These are phyloP conservation scores for Metschnikowia borealis DNA, from an alignment of 805 yeast species.

Conservation along the genomic window DNA sequence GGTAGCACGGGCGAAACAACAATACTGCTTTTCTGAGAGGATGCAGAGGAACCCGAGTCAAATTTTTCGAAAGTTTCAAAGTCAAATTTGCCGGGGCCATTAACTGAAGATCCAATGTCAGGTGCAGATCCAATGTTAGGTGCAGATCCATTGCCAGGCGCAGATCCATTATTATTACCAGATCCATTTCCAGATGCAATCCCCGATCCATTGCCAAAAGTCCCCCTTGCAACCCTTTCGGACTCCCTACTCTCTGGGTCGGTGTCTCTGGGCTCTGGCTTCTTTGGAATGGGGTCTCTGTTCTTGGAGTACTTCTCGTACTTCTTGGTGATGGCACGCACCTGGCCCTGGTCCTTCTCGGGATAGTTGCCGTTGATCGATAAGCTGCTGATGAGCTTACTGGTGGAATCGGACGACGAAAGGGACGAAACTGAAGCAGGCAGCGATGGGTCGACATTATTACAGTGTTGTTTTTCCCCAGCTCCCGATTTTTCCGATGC, in stretches of 20 bases:
- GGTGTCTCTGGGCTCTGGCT: neutral
- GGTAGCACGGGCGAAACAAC: slow-evolving; percentile 9
- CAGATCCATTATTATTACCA: too few relatives aligned
- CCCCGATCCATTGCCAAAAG: neutral
- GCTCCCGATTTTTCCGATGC: too few relatives aligned
- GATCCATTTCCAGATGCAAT: too few relatives aligned
- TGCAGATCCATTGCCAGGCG: too few relatives aligned
- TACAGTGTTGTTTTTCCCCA: too few relatives aligned
- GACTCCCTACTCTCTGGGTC: neutral
- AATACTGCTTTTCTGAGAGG: neutral
- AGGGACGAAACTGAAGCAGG: slow-evolving; percentile 11
- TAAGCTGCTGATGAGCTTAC: slow-evolving; percentile 12
- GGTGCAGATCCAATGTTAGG: too few relatives aligned
- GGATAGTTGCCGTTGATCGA: slow-evolving; percentile 6
- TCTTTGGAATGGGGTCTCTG: neutral
- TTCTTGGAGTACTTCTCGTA: slow-evolving; percentile 1
- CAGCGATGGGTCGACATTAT: neutral
- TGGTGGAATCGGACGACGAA: slow-evolving; percentile 17
- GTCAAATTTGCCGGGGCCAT: too few relatives aligned
- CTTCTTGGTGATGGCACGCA: slow-evolving; percentile 3
- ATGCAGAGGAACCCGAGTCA: too few relatives aligned
- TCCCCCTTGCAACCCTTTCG: neutral
- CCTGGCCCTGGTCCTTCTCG: neutral
- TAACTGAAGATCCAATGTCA: too few relatives aligned
- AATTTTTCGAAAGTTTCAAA: too few relatives aligned